Evolutionary conservation across 2,329 filamentous ascomycete genomes (phyloP), one percentile per base, ranked within the genome.

Genomic region (Botryotinia narcissicola): DNA sequence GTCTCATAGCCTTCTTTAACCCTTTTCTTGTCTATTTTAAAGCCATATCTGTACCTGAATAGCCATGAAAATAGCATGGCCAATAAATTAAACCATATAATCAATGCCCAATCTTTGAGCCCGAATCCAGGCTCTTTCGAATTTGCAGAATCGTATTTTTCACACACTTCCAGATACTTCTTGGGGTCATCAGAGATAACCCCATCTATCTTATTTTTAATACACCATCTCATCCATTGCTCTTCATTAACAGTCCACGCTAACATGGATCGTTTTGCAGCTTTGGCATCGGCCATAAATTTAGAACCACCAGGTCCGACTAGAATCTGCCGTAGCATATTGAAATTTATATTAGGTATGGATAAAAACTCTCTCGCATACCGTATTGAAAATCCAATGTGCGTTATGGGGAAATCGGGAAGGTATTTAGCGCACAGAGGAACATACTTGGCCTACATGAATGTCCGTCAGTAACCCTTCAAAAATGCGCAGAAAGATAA

Each of bases 171-270:
- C 37, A 90, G 80, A 79, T 90, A 95, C 76, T 87, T 82, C 80
- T 87, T 87, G 1, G 93, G 93, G 77, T 97, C 90, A 80, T 98
- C 95, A 0, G 94, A 97, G 71, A 97, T 90, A 7, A 97, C 91
- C 0, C 93, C 95, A 78, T 97, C 93, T 1, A 97, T 84, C 40
- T 78, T 78, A 60, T 87, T 83, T 42, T 85, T 82, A 48, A 97
- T 89, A 76, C 89, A 87, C 93, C 94, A 97, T 78, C 90, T 87
- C 95, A 98, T 98, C 82, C 90, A 88, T 68, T 86, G 85, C 75
- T 89, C 87, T 22, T 92, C 87, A 80, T 98, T 97, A 69, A 97
- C 92, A 0, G 95, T 98, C 95, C 95, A 98, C 0, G 90, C 87
- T 78, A 92, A 91, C 7, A 98, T 84, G 6, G 87, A 86, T 35